phyloP scores from a whole-genome alignment of 2,329 filamentous ascomycete species.

The Alternaria viburni region DNA sequence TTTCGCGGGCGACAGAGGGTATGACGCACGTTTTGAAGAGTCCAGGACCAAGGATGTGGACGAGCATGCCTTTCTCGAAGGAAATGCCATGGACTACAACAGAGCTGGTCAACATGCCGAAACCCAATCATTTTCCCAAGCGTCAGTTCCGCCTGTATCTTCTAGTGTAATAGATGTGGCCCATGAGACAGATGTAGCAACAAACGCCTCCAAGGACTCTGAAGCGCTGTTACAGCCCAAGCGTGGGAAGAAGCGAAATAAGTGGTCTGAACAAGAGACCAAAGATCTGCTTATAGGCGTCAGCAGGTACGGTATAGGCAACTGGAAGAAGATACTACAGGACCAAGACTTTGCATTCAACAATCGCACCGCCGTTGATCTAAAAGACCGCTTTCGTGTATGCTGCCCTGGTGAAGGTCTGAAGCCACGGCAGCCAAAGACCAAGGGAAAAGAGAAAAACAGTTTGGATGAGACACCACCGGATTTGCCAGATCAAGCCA shows the following conservation, averaged over 20 bases:
- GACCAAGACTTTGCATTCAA: slow-evolving; percentile 64
- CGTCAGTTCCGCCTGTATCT: neutral
- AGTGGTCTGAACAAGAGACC: slow-evolving; percentile 69
- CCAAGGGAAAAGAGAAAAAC: slow-evolving; percentile 37
- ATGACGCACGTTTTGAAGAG: slow-evolving; percentile 16
- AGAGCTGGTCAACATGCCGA: slow-evolving; percentile 1
- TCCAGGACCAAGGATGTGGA: slow-evolving; percentile 17
- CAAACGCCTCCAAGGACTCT: slow-evolving; percentile 3
- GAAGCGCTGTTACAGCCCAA: slow-evolving; percentile 30
- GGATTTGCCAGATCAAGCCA: neutral
- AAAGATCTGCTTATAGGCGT: slow-evolving; percentile 64
- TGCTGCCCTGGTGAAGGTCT: slow-evolving; percentile 55
- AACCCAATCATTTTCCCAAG: neutral
- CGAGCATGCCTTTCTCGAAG: slow-evolving; percentile 6
- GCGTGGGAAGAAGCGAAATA: slow-evolving; percentile 61
- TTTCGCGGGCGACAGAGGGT: slow-evolving; percentile 20
- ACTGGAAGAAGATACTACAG: slow-evolving; percentile 68
- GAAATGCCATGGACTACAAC: neutral
- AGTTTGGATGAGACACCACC: neutral
- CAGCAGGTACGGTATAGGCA: slow-evolving; percentile 66
- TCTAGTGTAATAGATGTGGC: neutral
- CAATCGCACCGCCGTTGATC: slow-evolving; percentile 64
- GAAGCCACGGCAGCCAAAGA: slow-evolving; percentile 44
- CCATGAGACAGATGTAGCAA: neutral
- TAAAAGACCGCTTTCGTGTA: slow-evolving; percentile 67